Percentiles rank a stretch among this genome's conserved stretches.
These are phyloP conservation scores for Rubroboletus pulcherrimus DNA, from an alignment of 768 basidiomycete species.

Conservation along the genomic window DNA sequence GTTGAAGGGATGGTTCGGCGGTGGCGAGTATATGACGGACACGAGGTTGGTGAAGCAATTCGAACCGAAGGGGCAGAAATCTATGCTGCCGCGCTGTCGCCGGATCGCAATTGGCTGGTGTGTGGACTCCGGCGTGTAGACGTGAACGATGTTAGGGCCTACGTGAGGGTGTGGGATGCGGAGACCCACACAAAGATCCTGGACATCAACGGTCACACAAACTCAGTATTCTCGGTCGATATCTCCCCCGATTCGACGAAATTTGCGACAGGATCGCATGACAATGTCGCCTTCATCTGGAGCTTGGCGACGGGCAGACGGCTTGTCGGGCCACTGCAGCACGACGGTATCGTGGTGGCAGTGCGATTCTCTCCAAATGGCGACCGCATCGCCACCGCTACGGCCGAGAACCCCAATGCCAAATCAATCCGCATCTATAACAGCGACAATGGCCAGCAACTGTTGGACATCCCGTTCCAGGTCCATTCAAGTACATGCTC, in stretches of 20 bases:
- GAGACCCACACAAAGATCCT: background rate
- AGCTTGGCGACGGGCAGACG: background rate
- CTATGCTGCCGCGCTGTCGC: background rate
- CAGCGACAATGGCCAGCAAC: background rate
- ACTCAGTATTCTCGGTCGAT: background rate
- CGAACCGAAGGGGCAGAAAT: background rate
- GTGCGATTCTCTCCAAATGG: background rate
- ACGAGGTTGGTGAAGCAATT: background rate
- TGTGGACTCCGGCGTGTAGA: background rate
- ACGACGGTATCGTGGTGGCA: background rate
- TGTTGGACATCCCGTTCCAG: background rate
- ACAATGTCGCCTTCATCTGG: background rate
- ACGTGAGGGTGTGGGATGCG: constrained; percentile 1
- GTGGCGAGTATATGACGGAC: background rate
- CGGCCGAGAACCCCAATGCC: background rate
- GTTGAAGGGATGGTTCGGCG: background rate
- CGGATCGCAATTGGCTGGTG: background rate
- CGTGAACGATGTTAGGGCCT: background rate
- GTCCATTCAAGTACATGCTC: background rate
- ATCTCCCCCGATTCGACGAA: background rate
- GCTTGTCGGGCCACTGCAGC: background rate
- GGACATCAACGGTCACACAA: background rate
- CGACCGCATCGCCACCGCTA: background rate
- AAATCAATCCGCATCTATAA: background rate
- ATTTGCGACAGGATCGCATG: background rate